phyloP scores from a whole-genome alignment of 805 yeast species.

The Zygosaccharomyces bisporus region DNA sequence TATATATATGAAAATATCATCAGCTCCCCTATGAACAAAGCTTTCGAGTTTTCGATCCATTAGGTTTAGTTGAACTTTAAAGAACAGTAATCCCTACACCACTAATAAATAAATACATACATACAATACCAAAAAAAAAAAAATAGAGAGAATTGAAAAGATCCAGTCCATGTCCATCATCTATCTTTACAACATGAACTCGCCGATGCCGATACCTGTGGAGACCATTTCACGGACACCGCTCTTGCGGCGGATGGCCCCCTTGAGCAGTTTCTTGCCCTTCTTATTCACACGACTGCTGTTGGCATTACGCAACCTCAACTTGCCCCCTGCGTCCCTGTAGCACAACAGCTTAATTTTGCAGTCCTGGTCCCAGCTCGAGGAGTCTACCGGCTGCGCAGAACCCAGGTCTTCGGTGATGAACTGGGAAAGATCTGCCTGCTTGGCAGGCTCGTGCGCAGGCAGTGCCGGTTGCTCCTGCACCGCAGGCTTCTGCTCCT shows the following conservation, averaged over 20 bases:
- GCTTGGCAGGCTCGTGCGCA: slow-evolving; percentile 4
- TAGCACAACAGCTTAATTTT: slow-evolving; percentile 30
- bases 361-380: slow-evolving; percentile 19
- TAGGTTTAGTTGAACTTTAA: slow-evolving; percentile 1
- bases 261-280: slow-evolving; percentile 18
- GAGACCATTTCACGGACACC: slow-evolving; percentile 36
- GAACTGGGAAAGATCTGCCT: slow-evolving; percentile 15
- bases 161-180: not conserved
- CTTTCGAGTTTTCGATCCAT: not conserved
- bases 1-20: too few relatives aligned
- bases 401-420: slow-evolving; percentile 19
- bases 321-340: slow-evolving; percentile 33
- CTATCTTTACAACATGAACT: slow-evolving; percentile 31
- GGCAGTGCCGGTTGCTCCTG: not conserved
- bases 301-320: slow-evolving; percentile 21
- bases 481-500: slow-evolving; percentile 5
- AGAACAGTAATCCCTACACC: slow-evolving; percentile 10
- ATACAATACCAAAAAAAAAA: slow-evolving; percentile 11
- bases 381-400: slow-evolving; percentile 7
- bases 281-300: slow-evolving; percentile 11
- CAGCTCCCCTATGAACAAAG: not conserved
- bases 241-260: slow-evolving; percentile 32
- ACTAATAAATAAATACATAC: slow-evolving; percentile 12
- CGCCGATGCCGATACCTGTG: slow-evolving; percentile 34
- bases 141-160: slow-evolving; percentile 14